Percentiles rank a stretch among this genome's conserved stretches.
Evolutionary conservation across 345 rosid species (phyloP).

Genomic region (Aquilaria sinensis): DNA sequence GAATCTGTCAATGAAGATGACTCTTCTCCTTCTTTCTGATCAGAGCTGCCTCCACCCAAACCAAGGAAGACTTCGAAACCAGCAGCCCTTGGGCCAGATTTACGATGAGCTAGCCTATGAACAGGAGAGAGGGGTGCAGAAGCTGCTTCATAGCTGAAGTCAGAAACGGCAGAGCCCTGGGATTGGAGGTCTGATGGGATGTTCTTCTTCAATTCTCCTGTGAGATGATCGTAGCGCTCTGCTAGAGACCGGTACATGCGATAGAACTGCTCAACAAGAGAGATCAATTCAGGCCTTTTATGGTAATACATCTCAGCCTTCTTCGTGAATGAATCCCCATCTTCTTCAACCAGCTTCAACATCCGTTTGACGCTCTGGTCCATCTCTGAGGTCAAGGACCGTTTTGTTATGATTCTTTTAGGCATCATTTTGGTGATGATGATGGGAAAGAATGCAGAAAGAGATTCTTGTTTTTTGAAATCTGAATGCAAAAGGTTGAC

Average conservation of each 20-base stretch:
- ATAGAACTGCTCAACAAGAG: conserved; percentile 75
- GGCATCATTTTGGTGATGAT: conserved; percentile 13
- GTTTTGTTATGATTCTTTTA: conserved; percentile 12
- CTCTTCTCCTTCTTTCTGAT: conserved; percentile 66
- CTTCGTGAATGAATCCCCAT: conserved; percentile 84
- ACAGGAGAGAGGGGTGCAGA: conserved; percentile 44
- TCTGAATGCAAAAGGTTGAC: not conserved
- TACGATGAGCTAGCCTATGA: conserved; percentile 31
- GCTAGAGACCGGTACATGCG: conserved; percentile 80
- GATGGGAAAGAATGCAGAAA: not conserved
- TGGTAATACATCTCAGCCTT: conserved; percentile 87
- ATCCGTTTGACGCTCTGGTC: conserved; percentile 71
- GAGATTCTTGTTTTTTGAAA: not conserved
- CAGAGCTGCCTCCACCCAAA: conserved; percentile 45
- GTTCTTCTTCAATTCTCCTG: conserved; percentile 58
- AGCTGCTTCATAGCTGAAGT: conserved; percentile 28
- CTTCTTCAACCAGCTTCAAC: conserved; percentile 81
- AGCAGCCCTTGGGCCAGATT: conserved; percentile 51
- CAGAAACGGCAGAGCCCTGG: conserved; percentile 48
- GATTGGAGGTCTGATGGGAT: conserved; percentile 48
- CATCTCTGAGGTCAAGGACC: conserved; percentile 51
- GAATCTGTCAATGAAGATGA: conserved; percentile 62
- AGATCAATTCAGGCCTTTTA: conserved; percentile 71
- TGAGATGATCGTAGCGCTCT: conserved; percentile 81
- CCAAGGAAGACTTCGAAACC: conserved; percentile 67